A percentile compares a stretch with the other conserved stretches of the same genome.
Evolutionary conservation across 164 flowering plant species (phyloP).

Genomic region (Cinnamomum micranthum): DNA sequence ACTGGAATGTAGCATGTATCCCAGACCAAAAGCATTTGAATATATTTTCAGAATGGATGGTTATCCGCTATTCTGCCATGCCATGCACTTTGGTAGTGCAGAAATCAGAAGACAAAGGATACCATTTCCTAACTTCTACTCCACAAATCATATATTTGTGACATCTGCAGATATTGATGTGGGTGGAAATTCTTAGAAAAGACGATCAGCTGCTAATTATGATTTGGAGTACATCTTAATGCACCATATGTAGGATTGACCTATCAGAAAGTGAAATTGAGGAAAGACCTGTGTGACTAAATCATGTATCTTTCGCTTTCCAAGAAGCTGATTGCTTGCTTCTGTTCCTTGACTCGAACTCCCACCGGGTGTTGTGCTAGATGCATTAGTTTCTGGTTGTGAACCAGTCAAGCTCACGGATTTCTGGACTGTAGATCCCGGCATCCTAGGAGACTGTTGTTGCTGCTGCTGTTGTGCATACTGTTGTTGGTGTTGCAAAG

Average conservation of each 20-base stretch:
- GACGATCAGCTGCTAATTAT: too few relatives aligned
- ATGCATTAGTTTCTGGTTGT: conserved; percentile 87
- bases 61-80: too few relatives aligned
- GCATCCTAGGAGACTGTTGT: conserved; percentile 75
- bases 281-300: conserved; percentile 77
- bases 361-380: conserved; percentile 87
- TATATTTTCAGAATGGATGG: too few relatives aligned
- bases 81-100: too few relatives aligned
- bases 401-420: conserved; percentile 83
- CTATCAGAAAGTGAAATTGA: not conserved
- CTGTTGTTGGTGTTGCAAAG: conserved; percentile 42
- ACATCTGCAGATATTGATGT: too few relatives aligned
- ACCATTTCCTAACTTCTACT: too few relatives aligned
- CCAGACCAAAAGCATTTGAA: too few relatives aligned
- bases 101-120: too few relatives aligned
- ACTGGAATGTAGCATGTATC: too few relatives aligned
- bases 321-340: conserved; percentile 83
- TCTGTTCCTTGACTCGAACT: conserved; percentile 97
- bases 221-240: too few relatives aligned
- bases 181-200: too few relatives aligned
- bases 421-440: conserved; percentile 62
- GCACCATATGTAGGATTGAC: not conserved
- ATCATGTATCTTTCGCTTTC: conserved; percentile 94
- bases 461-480: conserved; percentile 26
- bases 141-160: too few relatives aligned